Percentiles rank a stretch among this genome's conserved stretches.
Evolutionary conservation across 495 filamentous ascomycete species (phyloP).

Genomic region (Penicillium egyptiacum): DNA sequence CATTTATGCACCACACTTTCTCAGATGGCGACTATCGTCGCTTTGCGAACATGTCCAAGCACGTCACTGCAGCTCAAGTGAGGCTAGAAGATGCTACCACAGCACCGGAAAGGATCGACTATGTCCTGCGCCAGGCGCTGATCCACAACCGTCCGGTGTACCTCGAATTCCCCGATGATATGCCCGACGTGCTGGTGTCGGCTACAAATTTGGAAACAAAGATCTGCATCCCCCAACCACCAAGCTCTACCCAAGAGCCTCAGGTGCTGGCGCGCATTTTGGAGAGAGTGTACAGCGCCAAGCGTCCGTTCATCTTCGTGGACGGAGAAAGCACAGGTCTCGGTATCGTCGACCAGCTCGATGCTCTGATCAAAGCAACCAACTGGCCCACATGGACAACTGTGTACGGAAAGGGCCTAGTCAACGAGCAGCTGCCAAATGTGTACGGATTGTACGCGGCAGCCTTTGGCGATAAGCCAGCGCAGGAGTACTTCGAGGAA

Average conservation of each 20-base stretch:
- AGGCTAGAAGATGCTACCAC: slow-evolving; percentile 36
- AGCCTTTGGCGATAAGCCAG: slow-evolving; percentile 22
- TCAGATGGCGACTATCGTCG: slow-evolving; percentile 43
- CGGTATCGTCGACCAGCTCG: slow-evolving; percentile 29
- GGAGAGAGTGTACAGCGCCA: slow-evolving; percentile 33
- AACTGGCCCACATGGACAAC: slow-evolving; percentile 38
- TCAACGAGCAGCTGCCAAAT: slow-evolving; percentile 38
- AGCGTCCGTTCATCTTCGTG: slow-evolving; percentile 38
- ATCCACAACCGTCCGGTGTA: slow-evolving; percentile 47
- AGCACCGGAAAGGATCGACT: slow-evolving; percentile 42
- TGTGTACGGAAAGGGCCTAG: slow-evolving; percentile 38
- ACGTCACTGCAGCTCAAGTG: slow-evolving; percentile 43
- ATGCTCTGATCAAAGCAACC: slow-evolving; percentile 30
- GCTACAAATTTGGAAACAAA: slow-evolving; percentile 23
- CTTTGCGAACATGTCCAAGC: slow-evolving; percentile 39
- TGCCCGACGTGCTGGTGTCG: slow-evolving; percentile 36
- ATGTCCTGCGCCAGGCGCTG: slow-evolving; percentile 37
- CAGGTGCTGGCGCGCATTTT: slow-evolving; percentile 26
- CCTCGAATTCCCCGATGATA: slow-evolving; percentile 44
- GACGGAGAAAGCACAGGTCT: slow-evolving; percentile 35
- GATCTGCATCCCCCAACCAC: slow-evolving; percentile 16
- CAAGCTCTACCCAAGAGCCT: slow-evolving; percentile 19
- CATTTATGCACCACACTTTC: slow-evolving; percentile 47
- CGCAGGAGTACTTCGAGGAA: slow-evolving; percentile 30
- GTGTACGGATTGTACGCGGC: slow-evolving; percentile 40